Evolutionary conservation across 169 alveolate species (phyloP).

Genomic region (Eimeria falciformis): DNA sequence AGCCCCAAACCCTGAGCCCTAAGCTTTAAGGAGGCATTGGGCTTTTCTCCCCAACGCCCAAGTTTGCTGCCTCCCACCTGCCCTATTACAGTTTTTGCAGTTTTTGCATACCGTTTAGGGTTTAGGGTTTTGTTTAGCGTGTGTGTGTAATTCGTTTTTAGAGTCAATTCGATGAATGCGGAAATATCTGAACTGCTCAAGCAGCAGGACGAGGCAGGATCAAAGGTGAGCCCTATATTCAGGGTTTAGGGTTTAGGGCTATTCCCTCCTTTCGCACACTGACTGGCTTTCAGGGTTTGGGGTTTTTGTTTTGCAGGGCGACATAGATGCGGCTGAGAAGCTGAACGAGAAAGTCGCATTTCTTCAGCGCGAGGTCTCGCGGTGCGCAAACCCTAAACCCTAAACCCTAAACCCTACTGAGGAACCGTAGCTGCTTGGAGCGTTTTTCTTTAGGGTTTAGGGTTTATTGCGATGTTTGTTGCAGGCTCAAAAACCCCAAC

Average conservation of each 20-base stretch:
- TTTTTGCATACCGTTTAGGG: neutral
- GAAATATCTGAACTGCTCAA: conserved; percentile 82
- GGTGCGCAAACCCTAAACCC: conserved; percentile 42
- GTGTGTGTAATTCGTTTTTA: conserved; percentile 14
- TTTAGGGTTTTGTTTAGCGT: conserved; percentile 17
- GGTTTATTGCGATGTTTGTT: neutral
- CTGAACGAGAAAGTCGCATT: conserved; percentile 81
- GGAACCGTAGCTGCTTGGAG: too few relatives aligned
- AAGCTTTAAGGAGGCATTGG: neutral
- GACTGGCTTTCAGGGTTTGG: neutral
- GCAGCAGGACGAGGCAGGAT: conserved; percentile 83
- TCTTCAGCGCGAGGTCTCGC: conserved; percentile 78
- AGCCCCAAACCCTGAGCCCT: neutral
- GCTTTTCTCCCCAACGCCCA: too few relatives aligned
- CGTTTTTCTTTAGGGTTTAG: neutral
- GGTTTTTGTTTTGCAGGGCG: conserved; percentile 78
- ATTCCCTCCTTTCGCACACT: neutral
- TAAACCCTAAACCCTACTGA: conserved; percentile 9
- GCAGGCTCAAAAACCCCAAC: conserved; percentile 71
- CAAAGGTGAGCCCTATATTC: conserved; percentile 74
- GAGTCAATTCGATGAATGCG: conserved; percentile 80
- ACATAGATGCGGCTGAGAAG: conserved; percentile 81
- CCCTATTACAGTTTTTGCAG: neutral
- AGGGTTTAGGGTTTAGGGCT: conserved; percentile 33
- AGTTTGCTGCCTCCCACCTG: too few relatives aligned